phyloP scores from a whole-genome alignment of 2,329 filamentous ascomycete genomes.

The Colletotrichum shisoi region DNA sequence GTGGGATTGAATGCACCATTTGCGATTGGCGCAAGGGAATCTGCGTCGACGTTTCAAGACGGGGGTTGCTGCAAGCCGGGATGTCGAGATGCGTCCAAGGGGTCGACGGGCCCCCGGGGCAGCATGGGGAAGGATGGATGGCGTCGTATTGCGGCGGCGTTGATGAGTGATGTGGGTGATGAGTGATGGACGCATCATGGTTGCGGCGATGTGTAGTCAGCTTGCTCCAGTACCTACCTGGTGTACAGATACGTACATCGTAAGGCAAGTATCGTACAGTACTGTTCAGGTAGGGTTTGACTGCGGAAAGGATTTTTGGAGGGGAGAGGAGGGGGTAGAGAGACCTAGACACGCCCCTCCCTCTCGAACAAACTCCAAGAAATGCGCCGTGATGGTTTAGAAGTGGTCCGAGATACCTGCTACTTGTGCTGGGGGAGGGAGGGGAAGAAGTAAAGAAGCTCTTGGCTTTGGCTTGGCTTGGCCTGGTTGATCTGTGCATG shows the following conservation, averaged over 20 bases:
- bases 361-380: constrained; percentile 9
- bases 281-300: not conserved
- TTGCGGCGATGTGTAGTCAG: constrained; percentile 6
- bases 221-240: not conserved
- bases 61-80: constrained; percentile 32
- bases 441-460: not conserved
- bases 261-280: too few relatives aligned
- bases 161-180: not conserved
- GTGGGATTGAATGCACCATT: constrained; percentile 14
- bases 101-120: constrained; percentile 4
- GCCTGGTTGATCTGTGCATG: constrained; percentile 2
- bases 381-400: constrained; percentile 2
- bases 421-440: too few relatives aligned
- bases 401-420: constrained; percentile 21
- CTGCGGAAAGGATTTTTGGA: not conserved
- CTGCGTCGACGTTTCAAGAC: constrained; percentile 38
- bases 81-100: constrained; percentile 34
- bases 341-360: not conserved
- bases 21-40: constrained; percentile 34
- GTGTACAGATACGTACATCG: not conserved
- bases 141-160: constrained; percentile 22
- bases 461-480: too few relatives aligned
- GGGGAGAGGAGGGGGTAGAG: not conserved
- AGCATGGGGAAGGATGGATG: constrained; percentile 34
- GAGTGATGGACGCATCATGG: not conserved